Conservation (phyloP, 2,329 filamentous ascomycete genomes). For the Alternaria triticimaculans region DNA sequence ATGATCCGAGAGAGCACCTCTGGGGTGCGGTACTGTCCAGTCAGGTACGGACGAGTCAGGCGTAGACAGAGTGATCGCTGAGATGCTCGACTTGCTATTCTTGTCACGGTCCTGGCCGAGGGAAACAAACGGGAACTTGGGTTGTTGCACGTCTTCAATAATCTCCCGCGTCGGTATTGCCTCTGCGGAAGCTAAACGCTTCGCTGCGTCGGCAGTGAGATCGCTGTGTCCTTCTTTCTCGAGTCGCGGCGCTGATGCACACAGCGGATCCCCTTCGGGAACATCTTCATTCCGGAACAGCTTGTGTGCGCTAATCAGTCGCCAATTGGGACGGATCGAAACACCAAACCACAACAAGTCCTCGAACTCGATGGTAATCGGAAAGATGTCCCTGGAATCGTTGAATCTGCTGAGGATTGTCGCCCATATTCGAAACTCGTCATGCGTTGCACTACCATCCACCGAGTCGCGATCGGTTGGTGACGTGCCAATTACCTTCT, state of each 20-base stretch:
- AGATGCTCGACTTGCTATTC: constrained; percentile 21
- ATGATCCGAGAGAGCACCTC: constrained; percentile 39
- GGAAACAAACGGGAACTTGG: constrained; percentile 11
- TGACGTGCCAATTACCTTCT: constrained; percentile 26
- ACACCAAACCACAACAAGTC: constrained; percentile 41
- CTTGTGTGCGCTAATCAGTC: constrained; percentile 34
- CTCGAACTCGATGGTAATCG: constrained; percentile 48
- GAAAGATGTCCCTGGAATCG: constrained; percentile 55
- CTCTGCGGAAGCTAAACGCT: constrained; percentile 10
- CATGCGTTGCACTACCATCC: constrained; percentile 32
- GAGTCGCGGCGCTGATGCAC: constrained; percentile 2
- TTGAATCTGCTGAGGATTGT: constrained; percentile 53
- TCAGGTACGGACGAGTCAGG: constrained; percentile 36
- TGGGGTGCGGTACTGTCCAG: constrained; percentile 32
- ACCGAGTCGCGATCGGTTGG: background rate
- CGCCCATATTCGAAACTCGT: constrained; percentile 52
- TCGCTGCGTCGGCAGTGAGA: background rate
- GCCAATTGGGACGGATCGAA: constrained; percentile 38
- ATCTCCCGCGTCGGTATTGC: constrained; percentile 4
- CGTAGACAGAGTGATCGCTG: constrained; percentile 29
- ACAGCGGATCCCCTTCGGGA: constrained; percentile 12
- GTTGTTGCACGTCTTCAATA: constrained; percentile 4
- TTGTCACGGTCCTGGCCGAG: constrained; percentile 26
- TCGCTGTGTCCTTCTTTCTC: background rate
- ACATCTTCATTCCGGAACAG: constrained; percentile 26